Base-by-base conservation (phyloP, 441 rosid species). In the Erysimum cheiri region DNA sequence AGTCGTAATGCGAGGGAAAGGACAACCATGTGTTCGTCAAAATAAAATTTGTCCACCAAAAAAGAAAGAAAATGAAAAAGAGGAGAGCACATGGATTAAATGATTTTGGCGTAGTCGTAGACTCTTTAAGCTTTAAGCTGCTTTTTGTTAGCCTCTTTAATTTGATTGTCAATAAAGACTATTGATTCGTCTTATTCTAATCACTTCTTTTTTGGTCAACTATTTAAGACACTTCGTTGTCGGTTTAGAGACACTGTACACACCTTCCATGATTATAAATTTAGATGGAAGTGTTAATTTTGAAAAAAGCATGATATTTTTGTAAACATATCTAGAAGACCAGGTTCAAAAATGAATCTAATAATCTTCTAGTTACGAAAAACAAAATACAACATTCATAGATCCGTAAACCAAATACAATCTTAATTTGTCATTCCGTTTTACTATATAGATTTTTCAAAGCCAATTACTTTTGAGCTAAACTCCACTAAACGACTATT, bases 151-250 rank as follows among this genome's bases (percentile, higher is more conserved):
- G 43, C 19, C 47, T 59, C 67, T 66, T 66, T 73, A 49, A 43
- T 66, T 73, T 58, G 53, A 48, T 57, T 56, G 66, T 56, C 53
- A 65, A 57, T 57, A 56, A 72, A 72, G 43, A 72, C 71, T 72
- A 39, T 64, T 65, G 39, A 65, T 31, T 64, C 44, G 46, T 57
- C 17, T 47, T 37, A 49, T 49, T 73, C 53, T 56, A 49, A 40
- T 66, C 67, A 73, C 15, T 63, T 71, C 55, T 54, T 14, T 7
- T 17, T 54, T 67, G 41, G 33, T 67, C 55, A 55, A 67, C 63
- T 55, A 58, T 73, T 66, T 29, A 9, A 32, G 7, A 58, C 55
- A 49, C 54, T 73, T 49, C 49, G 44, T 66, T 66, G 61, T 73
- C 77, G 67, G 71, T 41, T 59, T 36, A 47, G 29, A 64, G 56